A percentile compares a stretch with the other conserved stretches of the same genome.
These are phyloP conservation scores for Anthracocystis panici-leucophaei DNA, from an alignment of 1,284 basidiomycete genomes.

Conservation along the genomic window DNA sequence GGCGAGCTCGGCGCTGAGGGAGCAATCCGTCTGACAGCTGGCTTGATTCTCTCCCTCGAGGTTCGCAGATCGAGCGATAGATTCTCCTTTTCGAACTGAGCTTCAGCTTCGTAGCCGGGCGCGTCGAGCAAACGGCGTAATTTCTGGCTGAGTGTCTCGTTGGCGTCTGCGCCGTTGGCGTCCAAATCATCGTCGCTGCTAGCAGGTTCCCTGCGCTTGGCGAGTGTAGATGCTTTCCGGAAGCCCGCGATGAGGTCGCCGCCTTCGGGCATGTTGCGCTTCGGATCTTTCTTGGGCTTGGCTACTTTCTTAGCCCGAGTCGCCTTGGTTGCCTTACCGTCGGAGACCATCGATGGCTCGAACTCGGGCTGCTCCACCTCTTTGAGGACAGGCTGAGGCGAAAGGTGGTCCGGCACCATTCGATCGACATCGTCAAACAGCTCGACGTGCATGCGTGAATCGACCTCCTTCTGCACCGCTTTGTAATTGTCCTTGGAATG, in stretches of 20 bases:
- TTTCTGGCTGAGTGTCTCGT: constrained; percentile 41
- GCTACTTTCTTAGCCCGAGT: constrained; percentile 28
- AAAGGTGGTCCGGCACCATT: constrained; percentile 81
- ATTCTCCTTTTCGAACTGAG: constrained; percentile 20
- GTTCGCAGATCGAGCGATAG: constrained; percentile 23
- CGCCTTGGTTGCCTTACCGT: constrained; percentile 27
- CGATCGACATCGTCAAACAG: constrained; percentile 91
- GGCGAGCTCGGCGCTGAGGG: constrained; percentile 26
- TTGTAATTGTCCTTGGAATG: constrained; percentile 89
- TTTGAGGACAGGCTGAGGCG: constrained; percentile 83
- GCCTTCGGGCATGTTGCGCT: constrained; percentile 58
- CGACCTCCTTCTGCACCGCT: constrained; percentile 88
- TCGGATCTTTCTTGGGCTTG: constrained; percentile 58
- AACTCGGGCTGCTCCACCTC: constrained; percentile 74
- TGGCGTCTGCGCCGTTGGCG: constrained; percentile 2
- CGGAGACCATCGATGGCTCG: constrained; percentile 58
- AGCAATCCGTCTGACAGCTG: constrained; percentile 1
- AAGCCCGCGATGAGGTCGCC: constrained; percentile 49
- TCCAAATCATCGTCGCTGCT: constrained; percentile 26
- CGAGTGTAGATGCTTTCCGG: constrained; percentile 59
- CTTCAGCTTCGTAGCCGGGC: constrained; percentile 12
- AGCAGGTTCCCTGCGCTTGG: constrained; percentile 20
- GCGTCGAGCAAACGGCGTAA: constrained; percentile 19
- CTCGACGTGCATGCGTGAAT: constrained; percentile 85
- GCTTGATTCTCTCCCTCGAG: constrained; percentile 1